Base-by-base conservation (phyloP, 192 early-diverging fungal genomes). In the Gaertneriomyces semiglobifer region DNA sequence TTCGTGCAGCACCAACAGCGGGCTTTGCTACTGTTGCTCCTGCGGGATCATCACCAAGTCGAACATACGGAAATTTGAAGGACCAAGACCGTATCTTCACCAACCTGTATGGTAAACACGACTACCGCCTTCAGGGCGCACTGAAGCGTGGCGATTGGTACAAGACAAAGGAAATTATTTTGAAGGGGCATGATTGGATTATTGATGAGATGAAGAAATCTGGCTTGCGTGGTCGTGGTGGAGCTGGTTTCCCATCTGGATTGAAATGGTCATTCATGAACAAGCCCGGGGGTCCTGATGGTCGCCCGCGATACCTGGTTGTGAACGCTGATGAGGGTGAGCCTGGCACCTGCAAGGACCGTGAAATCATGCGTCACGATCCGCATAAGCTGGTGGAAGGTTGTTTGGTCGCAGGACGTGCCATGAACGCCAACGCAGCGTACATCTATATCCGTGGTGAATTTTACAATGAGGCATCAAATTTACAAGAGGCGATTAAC, bases 251-350 rank as follows among this genome's bases (percentile, higher is more conserved):
- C 78, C 93, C 96, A 9, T 91, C 94, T 8, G 96, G 96, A 52
- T 84, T 98, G 53, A 98, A 98, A 80, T 97, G 96, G 95, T 92
- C 88, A 72, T 98, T 98, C 75, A 96, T 98, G 95, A 96, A 96
- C 80, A 98, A 98, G 84, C 73, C 95, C 4, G 82, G 82, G 33
- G 79, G 78, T 44, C 81, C 79, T 5, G 82, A 84, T 52, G 78
- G 78, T 38, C 76, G 82, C 54, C 84, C 96, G 40, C 86, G 92
- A 33, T 98, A 97, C 75, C 84, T 98, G 74, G 94, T 97, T 25
- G 88, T 98, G 70, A 98, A 98, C 76, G 93, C 94, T 60, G 94
- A 98, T 66, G 96, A 98, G 76, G 96, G 96, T 66, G 95, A 98
- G 78, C 96, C 96, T 6, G 93, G 94, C 48, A 98, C 96, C 53